These are phyloP conservation scores for Globisporangium spiculum DNA, from an alignment of 352 stramenopile species.

Conservation along the genomic window DNA sequence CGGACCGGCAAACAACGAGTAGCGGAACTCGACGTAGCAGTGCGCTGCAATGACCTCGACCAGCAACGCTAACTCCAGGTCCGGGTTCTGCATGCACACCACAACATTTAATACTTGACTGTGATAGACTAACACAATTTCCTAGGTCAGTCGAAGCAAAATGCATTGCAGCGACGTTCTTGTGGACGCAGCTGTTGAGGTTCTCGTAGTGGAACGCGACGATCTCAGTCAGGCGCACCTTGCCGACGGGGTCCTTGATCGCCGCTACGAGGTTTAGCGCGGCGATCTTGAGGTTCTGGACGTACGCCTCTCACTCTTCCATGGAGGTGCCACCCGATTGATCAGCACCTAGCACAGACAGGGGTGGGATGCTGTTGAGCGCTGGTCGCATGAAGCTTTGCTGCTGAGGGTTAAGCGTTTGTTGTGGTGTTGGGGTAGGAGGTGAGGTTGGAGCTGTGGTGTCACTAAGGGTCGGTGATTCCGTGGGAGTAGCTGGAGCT, in stretches of 20 bases:
- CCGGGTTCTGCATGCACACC: constrained; percentile 7
- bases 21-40: constrained; percentile 49
- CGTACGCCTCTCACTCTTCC: background rate
- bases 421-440: background rate
- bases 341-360: background rate
- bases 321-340: background rate
- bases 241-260: background rate
- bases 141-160: background rate
- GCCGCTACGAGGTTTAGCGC: background rate
- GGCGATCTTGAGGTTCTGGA: background rate
- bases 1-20: constrained; percentile 35
- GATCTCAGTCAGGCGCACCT: constrained; percentile 15
- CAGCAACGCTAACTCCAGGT: constrained; percentile 9
- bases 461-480: no score
- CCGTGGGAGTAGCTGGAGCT: background rate
- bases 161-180: constrained; percentile 19
- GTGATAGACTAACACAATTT: background rate
- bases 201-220: constrained; percentile 32
- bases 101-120: background rate
- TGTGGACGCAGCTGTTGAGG: constrained; percentile 22
- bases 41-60: constrained; percentile 20
- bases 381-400: background rate
- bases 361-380: background rate
- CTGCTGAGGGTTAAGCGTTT: background rate
- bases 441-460: background rate